phyloP scores from a whole-genome alignment of 2,329 filamentous ascomycete species.

The Fusarium sp. region DNA sequence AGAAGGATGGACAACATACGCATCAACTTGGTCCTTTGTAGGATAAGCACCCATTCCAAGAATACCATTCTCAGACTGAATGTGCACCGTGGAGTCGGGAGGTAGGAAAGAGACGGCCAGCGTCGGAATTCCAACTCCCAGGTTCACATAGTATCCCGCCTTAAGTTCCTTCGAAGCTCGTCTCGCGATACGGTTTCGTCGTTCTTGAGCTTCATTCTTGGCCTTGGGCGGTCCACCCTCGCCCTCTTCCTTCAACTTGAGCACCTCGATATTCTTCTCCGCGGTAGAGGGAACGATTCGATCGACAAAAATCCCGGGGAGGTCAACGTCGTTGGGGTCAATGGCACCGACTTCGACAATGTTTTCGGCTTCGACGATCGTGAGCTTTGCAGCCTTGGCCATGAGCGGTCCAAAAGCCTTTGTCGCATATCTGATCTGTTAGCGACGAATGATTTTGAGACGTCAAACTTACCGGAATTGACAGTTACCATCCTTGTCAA shows the following conservation, averaged over 20 bases:
- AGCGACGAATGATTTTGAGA: neutral
- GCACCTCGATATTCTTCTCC: slow-evolving; percentile 80
- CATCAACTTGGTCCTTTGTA: slow-evolving; percentile 78
- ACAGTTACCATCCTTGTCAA: slow-evolving; percentile 83
- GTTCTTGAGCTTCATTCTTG: slow-evolving; percentile 64
- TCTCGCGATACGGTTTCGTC: slow-evolving; percentile 80
- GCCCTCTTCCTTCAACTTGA: slow-evolving; percentile 68
- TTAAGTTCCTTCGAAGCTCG: slow-evolving; percentile 86
- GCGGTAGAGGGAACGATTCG: slow-evolving; percentile 82
- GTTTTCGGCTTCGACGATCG: slow-evolving; percentile 88
- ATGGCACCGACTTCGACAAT: slow-evolving; percentile 84
- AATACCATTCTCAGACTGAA: slow-evolving; percentile 90
- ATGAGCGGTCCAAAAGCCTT: slow-evolving; percentile 83
- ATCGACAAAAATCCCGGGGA: slow-evolving; percentile 88
- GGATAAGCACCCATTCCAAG: slow-evolving; percentile 88
- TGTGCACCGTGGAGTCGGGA: slow-evolving; percentile 79
- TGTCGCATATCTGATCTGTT: slow-evolving; percentile 72
- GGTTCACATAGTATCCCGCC: slow-evolving; percentile 84
- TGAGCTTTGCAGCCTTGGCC: slow-evolving; percentile 84
- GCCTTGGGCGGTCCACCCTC: slow-evolving; percentile 58
- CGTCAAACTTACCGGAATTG: slow-evolving; percentile 73
- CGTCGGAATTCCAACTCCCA: slow-evolving; percentile 89
- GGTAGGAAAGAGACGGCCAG: slow-evolving; percentile 85
- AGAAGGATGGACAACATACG: slow-evolving; percentile 55
- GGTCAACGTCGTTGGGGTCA: slow-evolving; percentile 80